Evolutionary conservation across 73 alveolate genomes (phyloP).

Genomic region (Paramecium tetraurelia): DNA sequence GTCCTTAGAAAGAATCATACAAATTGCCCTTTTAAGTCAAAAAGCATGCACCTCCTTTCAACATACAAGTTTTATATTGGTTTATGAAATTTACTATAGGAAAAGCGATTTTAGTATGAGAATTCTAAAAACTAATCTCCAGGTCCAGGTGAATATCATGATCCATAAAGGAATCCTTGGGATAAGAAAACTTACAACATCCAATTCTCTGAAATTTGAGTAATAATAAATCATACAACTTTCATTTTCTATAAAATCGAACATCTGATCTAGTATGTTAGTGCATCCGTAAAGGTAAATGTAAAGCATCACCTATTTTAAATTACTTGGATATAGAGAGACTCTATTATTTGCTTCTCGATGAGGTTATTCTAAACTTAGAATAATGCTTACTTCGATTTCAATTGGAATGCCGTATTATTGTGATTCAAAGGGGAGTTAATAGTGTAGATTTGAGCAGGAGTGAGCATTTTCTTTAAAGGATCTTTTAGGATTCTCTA

Average conservation of each 20-base stretch:
- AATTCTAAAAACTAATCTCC: conserved; percentile 18
- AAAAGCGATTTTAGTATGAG: conserved; percentile 47
- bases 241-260: neutral
- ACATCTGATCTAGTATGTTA: conserved; percentile 7
- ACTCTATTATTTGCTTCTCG: neutral
- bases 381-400: neutral
- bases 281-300: neutral
- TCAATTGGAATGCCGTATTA: neutral
- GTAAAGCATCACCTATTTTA: neutral
- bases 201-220: conserved; percentile 50
- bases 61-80: neutral
- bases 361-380: neutral
- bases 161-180: conserved; percentile 45
- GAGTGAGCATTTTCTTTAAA: neutral
- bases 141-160: conserved; percentile 58
- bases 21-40: neutral
- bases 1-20: neutral
- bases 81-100: conserved; percentile 4
- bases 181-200: conserved; percentile 62
- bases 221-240: neutral
- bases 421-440: neutral
- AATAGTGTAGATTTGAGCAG: neutral
- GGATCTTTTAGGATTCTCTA: neutral
- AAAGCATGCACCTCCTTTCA: neutral
- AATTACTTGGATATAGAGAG: neutral